Percentiles rank a stretch among this genome's conserved stretches.
These are phyloP conservation scores for Nannochloris sp. DNA, from an alignment of 139 green algal genomes.

Conservation along the genomic window DNA sequence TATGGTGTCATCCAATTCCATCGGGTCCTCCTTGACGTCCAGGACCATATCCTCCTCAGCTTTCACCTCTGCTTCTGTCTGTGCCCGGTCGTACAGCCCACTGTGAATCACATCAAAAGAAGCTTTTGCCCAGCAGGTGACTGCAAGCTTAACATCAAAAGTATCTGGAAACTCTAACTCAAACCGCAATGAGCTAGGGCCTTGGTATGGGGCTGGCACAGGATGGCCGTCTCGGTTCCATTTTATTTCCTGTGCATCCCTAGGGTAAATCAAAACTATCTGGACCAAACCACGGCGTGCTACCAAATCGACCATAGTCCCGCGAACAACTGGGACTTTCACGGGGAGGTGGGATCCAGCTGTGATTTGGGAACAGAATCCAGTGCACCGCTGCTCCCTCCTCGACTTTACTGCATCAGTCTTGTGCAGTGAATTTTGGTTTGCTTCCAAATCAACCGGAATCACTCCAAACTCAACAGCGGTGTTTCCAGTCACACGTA, in stretches of 20 bases:
- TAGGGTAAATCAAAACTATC: constrained; percentile 36
- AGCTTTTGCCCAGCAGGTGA: constrained; percentile 45
- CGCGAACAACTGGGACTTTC: constrained; percentile 47
- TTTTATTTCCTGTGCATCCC: constrained; percentile 36
- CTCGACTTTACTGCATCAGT: constrained; percentile 8
- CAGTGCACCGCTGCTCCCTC: constrained; percentile 11
- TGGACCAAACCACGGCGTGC: constrained; percentile 33
- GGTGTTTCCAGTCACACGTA: constrained; percentile 53
- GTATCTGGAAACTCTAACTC: constrained; percentile 28
- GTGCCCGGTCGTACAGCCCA: background rate
- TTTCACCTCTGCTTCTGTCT: background rate
- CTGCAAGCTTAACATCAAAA: constrained; percentile 29
- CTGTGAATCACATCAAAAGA: constrained; percentile 48
- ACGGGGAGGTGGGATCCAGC: constrained; percentile 46
- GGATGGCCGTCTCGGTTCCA: constrained; percentile 43
- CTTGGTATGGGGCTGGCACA: constrained; percentile 36
- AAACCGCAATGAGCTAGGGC: constrained; percentile 28
- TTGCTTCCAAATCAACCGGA: constrained; percentile 17
- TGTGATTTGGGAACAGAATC: constrained; percentile 55
- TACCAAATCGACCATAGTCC: constrained; percentile 46
- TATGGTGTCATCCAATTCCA: too few species aligned
- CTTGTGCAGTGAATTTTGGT: constrained; percentile 38
- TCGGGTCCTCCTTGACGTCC: background rate
- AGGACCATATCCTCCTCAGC: background rate
- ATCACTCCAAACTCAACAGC: constrained; percentile 60